Base-by-base conservation (phyloP, 2,329 filamentous ascomycete species). In the Claviceps sorghi region DNA sequence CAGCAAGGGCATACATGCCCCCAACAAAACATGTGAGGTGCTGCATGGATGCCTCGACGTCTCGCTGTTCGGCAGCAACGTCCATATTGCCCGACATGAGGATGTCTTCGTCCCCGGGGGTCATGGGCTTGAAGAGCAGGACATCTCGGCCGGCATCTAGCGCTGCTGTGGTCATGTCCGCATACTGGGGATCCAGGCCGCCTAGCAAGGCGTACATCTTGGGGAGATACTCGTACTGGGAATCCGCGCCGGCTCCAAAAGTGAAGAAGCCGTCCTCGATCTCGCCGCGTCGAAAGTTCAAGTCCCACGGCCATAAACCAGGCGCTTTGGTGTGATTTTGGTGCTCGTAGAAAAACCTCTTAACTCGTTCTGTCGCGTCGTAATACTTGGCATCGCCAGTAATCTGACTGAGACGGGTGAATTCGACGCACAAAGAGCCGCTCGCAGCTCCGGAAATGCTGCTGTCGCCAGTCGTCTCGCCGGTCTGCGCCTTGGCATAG, bases 331-430 rank as follows among this genome's bases (percentile, higher is more conserved):
- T 89, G 10, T 73, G 66, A 58, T 80, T 77, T 67, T 90, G 86
- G 57, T 77, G 76, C 41, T 73, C 69, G 56, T 81, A 75, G 48
- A 90, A 76, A 54, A 80, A 77, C 59, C 82, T 73, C 57, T 85
- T 88, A 55, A 91, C 77, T n/a, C 83, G 76, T 56, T 84, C 82
- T 51, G 87, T 77, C 5, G 83, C 84, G 65, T 88, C 84, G 64
- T 84, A 89, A 67, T 86, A 90, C 63, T 84, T 88, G 52, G 77
- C 68, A 54, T 88, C 74, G 49, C 79, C 79, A 0, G 86, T 88
- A 53, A 90, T 69, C 66, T 90, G 86, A 21, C 82, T 80, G 46
- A 91, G 72, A 6, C 86, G 73, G 2, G 83, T 88, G 62, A 90
- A 88, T 62, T 90, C 86, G 54, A 91, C 65, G 9, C 79, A 80